Conservation (phyloP, 2,329 filamentous ascomycete genomes). For the Fusarium metavorans region DNA sequence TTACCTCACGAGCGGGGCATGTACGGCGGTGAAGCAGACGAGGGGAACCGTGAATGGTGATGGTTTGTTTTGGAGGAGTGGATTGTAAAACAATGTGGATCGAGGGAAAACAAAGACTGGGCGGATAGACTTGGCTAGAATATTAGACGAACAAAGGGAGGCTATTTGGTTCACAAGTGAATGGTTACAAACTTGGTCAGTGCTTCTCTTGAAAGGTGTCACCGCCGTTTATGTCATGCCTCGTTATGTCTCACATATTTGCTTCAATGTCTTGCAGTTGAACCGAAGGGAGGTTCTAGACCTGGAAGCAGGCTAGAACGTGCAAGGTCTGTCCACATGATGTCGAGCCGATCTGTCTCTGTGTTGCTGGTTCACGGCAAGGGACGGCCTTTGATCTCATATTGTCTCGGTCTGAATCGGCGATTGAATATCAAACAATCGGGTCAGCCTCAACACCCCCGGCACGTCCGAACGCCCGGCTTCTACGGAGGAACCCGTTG, state of each 20-base stretch:
- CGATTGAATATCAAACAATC: slow-evolving; percentile 1
- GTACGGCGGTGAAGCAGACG: slow-evolving; percentile 38
- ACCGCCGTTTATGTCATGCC: slow-evolving; percentile 35
- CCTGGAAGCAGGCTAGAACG: slow-evolving; percentile 2
- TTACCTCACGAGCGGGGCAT: slow-evolving; percentile 59
- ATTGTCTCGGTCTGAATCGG: slow-evolving; percentile 2
- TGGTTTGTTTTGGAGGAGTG: slow-evolving; percentile 21
- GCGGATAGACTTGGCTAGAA: slow-evolving; percentile 13
- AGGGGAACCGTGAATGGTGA: slow-evolving; percentile 7
- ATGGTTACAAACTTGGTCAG: slow-evolving; percentile 11
- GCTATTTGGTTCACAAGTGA: slow-evolving; percentile 5
- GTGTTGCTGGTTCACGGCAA: neutral
- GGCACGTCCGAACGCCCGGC: slow-evolving; percentile 25
- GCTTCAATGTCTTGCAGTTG: slow-evolving; percentile 21
- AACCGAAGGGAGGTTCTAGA: slow-evolving; percentile 6
- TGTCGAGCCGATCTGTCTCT: slow-evolving; percentile 3
- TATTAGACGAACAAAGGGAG: slow-evolving; percentile 33
- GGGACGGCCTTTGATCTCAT: neutral
- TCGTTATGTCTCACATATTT: slow-evolving; percentile 29
- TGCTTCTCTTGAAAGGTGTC: slow-evolving; percentile 26
- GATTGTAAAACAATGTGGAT: slow-evolving; percentile 15
- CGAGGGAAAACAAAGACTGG: slow-evolving; percentile 3
- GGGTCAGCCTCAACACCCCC: slow-evolving; percentile 1
- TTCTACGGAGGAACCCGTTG: slow-evolving; percentile 28
- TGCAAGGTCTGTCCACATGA: neutral